These are phyloP conservation scores for Phytophthora multivora DNA, from an alignment of 352 stramenopile genomes.

Conservation along the genomic window DNA sequence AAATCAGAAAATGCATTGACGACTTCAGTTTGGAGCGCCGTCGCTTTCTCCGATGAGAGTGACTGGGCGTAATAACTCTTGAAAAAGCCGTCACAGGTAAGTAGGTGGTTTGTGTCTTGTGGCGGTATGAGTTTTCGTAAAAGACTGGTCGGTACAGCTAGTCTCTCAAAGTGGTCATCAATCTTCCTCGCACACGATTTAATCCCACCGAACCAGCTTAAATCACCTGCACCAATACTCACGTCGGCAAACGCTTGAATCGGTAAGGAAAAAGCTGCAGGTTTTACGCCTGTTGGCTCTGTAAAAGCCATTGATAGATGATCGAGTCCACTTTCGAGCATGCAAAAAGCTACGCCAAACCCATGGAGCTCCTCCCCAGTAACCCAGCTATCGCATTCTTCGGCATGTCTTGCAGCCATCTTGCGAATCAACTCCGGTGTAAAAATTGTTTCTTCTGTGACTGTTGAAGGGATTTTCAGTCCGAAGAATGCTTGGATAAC, in stretches of 20 bases:
- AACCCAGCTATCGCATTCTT: slow-evolving; percentile 26
- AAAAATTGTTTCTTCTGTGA: slow-evolving; percentile 23
- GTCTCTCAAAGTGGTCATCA: slow-evolving; percentile 41
- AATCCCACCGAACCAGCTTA: slow-evolving; percentile 21
- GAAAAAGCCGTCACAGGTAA: slow-evolving; percentile 15
- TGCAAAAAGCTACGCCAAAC: slow-evolving; percentile 59
- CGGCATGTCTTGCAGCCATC: slow-evolving; percentile 28
- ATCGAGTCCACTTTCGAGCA: slow-evolving; percentile 38
- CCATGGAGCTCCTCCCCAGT: slow-evolving; percentile 45
- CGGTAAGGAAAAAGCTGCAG: slow-evolving; percentile 21
- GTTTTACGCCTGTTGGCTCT: slow-evolving; percentile 21
- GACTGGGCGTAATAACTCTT: slow-evolving; percentile 30
- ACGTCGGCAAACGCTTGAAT: slow-evolving; percentile 21
- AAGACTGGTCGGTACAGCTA: slow-evolving; percentile 31
- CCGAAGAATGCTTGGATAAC: slow-evolving; percentile 47
- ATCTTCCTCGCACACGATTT: slow-evolving; percentile 18
- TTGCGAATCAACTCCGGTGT: slow-evolving; percentile 45
- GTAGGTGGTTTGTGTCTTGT: slow-evolving; percentile 22
- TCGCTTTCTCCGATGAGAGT: slow-evolving; percentile 34
- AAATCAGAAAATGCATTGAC: slow-evolving; percentile 39
- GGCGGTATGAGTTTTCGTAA: slow-evolving; percentile 23
- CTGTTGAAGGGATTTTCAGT: slow-evolving; percentile 5
- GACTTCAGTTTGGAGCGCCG: slow-evolving; percentile 34
- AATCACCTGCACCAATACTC: not conserved
- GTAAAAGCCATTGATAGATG: slow-evolving; percentile 33